A percentile compares a stretch with the other conserved stretches of the same genome.
These are phyloP conservation scores for Erysimum cheiranthoides DNA, from an alignment of 345 rosid genomes.

Conservation along the genomic window DNA sequence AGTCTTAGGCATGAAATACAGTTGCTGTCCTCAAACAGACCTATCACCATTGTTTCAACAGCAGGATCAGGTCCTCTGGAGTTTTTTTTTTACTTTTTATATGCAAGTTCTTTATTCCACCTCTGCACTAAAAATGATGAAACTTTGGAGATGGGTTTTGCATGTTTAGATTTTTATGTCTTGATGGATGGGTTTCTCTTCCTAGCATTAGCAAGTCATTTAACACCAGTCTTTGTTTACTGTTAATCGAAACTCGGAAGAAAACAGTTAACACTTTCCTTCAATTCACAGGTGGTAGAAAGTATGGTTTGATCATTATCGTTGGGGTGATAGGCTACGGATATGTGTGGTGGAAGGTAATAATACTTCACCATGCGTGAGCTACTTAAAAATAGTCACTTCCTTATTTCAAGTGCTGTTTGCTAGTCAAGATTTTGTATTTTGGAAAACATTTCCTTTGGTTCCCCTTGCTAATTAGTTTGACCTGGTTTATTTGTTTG, in stretches of 20 bases:
- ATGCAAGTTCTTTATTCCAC: neutral
- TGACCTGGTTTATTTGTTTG: conserved; percentile 5
- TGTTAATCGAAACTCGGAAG: neutral
- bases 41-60: conserved; percentile 73
- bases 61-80: conserved; percentile 61
- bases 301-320: conserved; percentile 35
- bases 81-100: neutral
- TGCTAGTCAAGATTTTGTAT: conserved; percentile 16
- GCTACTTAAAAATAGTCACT: conserved; percentile 15
- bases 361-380: conserved; percentile 6
- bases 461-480: conserved; percentile 9
- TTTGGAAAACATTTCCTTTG: neutral
- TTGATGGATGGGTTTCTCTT: conserved; percentile 10
- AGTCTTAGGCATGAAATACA: conserved; percentile 74
- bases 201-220: neutral
- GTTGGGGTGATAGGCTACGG: conserved; percentile 45
- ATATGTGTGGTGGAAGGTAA: conserved; percentile 47
- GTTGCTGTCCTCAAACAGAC: conserved; percentile 58
- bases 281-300: conserved; percentile 39
- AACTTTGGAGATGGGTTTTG: neutral
- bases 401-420: conserved; percentile 10
- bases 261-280: conserved; percentile 6
- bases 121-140: neutral
- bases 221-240: conserved; percentile 17
- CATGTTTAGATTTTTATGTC: neutral